Percentiles rank a stretch among this genome's conserved stretches.
These are phyloP conservation scores for Candida alai DNA, from an alignment of 805 yeast genomes.

Conservation along the genomic window DNA sequence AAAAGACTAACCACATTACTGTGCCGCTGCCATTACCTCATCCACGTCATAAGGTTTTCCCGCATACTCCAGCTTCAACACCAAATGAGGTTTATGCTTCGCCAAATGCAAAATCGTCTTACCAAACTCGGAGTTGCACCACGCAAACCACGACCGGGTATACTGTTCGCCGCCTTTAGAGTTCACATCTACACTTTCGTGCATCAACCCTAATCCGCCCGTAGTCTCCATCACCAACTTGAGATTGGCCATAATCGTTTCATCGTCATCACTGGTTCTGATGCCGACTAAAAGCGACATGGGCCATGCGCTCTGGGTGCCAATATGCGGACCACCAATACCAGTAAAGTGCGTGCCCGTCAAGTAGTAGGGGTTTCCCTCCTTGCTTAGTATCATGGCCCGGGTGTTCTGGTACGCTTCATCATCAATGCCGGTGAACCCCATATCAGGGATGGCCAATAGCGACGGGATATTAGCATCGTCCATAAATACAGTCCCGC, in stretches of 20 bases:
- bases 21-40: conserved; percentile 8
- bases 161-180: conserved; percentile 42
- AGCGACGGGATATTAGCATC: conserved; percentile 88
- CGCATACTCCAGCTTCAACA: conserved; percentile 47
- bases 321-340: conserved; percentile 90
- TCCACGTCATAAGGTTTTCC: conserved; percentile 31
- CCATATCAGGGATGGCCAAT: conserved; percentile 75
- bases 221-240: conserved; percentile 56
- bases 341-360: conserved; percentile 65
- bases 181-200: conserved; percentile 73
- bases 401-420: conserved; percentile 73
- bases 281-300: conserved; percentile 76
- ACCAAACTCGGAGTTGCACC: conserved; percentile 92
- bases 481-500: conserved; percentile 72
- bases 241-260: conserved; percentile 55
- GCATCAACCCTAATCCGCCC: conserved; percentile 75
- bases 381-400: conserved; percentile 61
- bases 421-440: conserved; percentile 51
- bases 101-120: conserved; percentile 80
- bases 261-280: conserved; percentile 69
- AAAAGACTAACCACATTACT: not conserved
- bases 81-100: conserved; percentile 64
- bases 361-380: conserved; percentile 77
- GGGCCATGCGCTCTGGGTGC: conserved; percentile 83
- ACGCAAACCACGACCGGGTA: conserved; percentile 89